phyloP scores from a whole-genome alignment of 1,139 yeast genomes.

The Eremothecium sinecaudum region DNA sequence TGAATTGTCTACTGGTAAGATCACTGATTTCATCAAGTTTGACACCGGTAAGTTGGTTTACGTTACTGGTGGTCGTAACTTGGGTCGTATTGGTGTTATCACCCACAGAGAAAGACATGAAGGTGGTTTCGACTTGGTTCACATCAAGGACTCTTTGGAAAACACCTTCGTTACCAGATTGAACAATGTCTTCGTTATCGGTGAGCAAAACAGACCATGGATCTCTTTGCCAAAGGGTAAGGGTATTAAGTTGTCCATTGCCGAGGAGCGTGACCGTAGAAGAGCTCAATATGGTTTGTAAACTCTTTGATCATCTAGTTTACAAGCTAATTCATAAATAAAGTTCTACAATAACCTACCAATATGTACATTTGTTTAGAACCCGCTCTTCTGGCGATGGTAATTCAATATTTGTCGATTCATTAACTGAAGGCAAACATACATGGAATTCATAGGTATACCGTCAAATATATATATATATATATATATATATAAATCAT shows the following conservation, averaged over 20 bases:
- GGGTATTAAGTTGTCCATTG: constrained; percentile 95
- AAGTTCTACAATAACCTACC: constrained; percentile 4
- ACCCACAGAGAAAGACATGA: constrained; percentile 98
- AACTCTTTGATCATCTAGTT: constrained; percentile 9
- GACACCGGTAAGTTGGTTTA: constrained; percentile 93
- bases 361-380: constrained; percentile 9
- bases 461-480: no score
- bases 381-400: constrained; percentile 6
- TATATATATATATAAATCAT: no score
- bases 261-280: constrained; percentile 99
- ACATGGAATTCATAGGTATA: no score
- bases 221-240: constrained; percentile 99
- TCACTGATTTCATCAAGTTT: constrained; percentile 83
- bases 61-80: constrained; percentile 99
- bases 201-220: constrained; percentile 97
- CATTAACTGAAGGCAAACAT: no score
- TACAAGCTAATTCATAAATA: constrained; percentile 3
- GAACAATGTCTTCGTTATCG: constrained; percentile 91
- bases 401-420: constrained; percentile 6
- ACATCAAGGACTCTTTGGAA: constrained; percentile 94
- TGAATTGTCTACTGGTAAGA: constrained; percentile 92
- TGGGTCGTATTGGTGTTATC: constrained; percentile 99
- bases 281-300: constrained; percentile 55
- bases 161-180: constrained; percentile 98
- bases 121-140: constrained; percentile 99